A percentile compares a stretch with the other conserved stretches of the same genome.
These are phyloP conservation scores for Hyaloperonospora arabidopsidis DNA, from an alignment of 352 stramenopile genomes.

Conservation along the genomic window DNA sequence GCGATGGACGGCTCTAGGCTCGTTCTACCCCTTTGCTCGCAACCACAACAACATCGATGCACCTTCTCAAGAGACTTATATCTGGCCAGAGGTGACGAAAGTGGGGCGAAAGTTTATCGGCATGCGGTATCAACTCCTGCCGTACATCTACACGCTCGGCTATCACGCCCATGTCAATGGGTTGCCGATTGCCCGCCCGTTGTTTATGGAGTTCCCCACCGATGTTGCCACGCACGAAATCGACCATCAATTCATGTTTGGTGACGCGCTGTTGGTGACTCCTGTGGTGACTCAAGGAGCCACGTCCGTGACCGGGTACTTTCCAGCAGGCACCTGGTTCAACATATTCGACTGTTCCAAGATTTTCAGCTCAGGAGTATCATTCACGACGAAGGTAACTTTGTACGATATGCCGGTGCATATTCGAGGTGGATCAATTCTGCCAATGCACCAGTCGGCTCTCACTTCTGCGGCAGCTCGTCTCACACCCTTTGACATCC, in stretches of 20 bases:
- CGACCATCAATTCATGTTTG: slow-evolving; percentile 57
- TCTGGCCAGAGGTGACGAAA: slow-evolving; percentile 40
- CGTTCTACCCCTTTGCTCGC: slow-evolving; percentile 74
- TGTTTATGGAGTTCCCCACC: slow-evolving; percentile 60
- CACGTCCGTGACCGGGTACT: slow-evolving; percentile 38
- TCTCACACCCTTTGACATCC: slow-evolving; percentile 40
- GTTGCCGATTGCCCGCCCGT: slow-evolving; percentile 38
- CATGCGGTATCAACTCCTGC: slow-evolving; percentile 67
- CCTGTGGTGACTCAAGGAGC: slow-evolving; percentile 48
- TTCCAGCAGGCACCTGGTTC: slow-evolving; percentile 43
- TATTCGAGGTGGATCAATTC: slow-evolving; percentile 40
- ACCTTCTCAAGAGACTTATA: slow-evolving; percentile 56
- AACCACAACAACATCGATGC: slow-evolving; percentile 71
- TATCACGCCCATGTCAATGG: slow-evolving; percentile 44
- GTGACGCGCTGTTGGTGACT: slow-evolving; percentile 37
- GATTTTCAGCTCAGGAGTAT: slow-evolving; percentile 22
- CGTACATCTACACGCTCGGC: slow-evolving; percentile 74
- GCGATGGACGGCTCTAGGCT: slow-evolving; percentile 63
- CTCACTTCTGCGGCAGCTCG: slow-evolving; percentile 41
- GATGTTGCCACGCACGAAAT: slow-evolving; percentile 30
- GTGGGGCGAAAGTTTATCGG: slow-evolving; percentile 58
- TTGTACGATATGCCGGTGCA: slow-evolving; percentile 57
- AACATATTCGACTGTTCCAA: slow-evolving; percentile 46
- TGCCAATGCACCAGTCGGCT: slow-evolving; percentile 40
- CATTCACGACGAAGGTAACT: slow-evolving; percentile 27